Evolutionary conservation across 495 filamentous ascomycete species (phyloP).

Genomic region (Penicillium waksmanii): DNA sequence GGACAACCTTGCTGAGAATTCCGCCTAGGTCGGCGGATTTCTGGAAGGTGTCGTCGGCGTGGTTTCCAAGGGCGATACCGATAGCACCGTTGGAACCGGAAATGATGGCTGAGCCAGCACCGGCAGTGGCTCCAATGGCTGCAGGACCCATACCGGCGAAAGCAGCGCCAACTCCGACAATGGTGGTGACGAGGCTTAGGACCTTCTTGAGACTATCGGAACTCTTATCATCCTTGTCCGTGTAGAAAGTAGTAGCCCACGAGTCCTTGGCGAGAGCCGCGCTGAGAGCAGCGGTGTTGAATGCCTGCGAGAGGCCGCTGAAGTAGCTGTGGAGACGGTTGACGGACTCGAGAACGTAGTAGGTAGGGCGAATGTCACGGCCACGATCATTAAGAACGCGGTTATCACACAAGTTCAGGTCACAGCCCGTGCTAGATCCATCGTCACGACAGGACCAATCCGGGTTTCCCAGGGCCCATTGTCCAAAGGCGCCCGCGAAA

Average conservation of each 20-base stretch:
- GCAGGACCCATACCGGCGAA: conserved; percentile 24
- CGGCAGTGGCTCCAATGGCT: conserved; percentile 16
- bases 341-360: conserved; percentile 30
- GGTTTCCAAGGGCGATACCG: conserved; percentile 3
- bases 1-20: conserved; percentile 24
- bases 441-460: conserved; percentile 32
- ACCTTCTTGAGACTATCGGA: conserved; percentile 21
- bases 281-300: conserved; percentile 26
- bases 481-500: conserved; percentile 28
- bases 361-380: conserved; percentile 22
- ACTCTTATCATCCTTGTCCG: conserved; percentile 30
- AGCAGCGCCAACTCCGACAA: conserved; percentile 28
- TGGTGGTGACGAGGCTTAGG: conserved; percentile 13
- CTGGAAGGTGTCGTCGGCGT: conserved; percentile 26
- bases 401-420: conserved; percentile 29
- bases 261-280: conserved; percentile 30
- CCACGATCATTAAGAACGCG: conserved; percentile 24
- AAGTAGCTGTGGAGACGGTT: conserved; percentile 30
- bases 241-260: conserved; percentile 31
- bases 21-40: conserved; percentile 33
- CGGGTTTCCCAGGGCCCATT: conserved; percentile 33
- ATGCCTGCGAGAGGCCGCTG: conserved; percentile 26
- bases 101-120: conserved; percentile 16
- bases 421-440: conserved; percentile 26
- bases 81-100: conserved; percentile 12